phyloP scores from a whole-genome alignment of 2,329 filamentous ascomycete genomes.

The Sporothrix inflata region DNA sequence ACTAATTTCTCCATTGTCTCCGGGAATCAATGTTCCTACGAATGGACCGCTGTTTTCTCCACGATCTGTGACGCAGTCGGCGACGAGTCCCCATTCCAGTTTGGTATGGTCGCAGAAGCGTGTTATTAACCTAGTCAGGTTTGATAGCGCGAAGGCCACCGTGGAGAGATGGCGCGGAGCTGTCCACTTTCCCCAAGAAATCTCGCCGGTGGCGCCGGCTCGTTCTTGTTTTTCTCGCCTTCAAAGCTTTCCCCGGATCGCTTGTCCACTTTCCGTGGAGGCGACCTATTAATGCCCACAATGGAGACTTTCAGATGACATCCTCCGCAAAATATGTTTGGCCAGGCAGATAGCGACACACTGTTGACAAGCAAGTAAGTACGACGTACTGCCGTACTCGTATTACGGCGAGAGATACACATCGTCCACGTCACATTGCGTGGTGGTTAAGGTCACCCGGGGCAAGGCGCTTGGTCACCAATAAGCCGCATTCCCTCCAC shows the following conservation, averaged over 20 bases:
- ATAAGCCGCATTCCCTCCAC: background rate
- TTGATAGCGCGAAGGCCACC: background rate
- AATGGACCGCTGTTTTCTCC: background rate
- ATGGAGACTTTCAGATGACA: background rate
- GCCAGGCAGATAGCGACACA: background rate
- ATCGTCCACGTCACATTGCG: background rate
- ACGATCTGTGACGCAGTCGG: background rate
- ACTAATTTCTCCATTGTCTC: too few relatives aligned
- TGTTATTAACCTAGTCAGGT: background rate
- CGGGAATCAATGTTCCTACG: too few relatives aligned
- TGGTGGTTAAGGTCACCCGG: slow-evolving; percentile 19
- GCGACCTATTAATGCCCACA: background rate
- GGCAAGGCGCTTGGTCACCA: background rate
- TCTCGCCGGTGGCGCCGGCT: background rate
- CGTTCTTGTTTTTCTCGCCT: background rate
- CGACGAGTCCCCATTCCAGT: background rate
- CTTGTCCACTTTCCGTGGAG: background rate
- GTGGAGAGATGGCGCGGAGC: background rate
- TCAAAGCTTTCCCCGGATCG: background rate
- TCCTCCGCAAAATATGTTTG: background rate
- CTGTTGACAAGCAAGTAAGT: too few relatives aligned
- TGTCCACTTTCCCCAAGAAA: background rate
- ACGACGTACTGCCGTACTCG: background rate
- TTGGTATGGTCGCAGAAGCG: background rate
- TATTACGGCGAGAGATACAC: background rate